Percentiles rank a stretch among this genome's conserved stretches.
phyloP scores from a whole-genome alignment of 1,139 yeast species.

The Kurtzmaniella natalensis region DNA sequence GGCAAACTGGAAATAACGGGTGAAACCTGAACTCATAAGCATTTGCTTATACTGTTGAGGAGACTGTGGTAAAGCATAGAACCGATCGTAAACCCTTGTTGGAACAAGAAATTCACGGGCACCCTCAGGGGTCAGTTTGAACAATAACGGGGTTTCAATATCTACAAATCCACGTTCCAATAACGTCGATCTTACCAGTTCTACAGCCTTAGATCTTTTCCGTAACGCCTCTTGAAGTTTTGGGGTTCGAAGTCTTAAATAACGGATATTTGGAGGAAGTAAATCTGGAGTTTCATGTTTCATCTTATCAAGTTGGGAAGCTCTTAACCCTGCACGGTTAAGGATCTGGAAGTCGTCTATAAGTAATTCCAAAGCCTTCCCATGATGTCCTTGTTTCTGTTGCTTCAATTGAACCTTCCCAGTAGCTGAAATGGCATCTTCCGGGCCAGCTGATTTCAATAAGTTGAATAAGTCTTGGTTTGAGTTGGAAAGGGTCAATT shows the following conservation, averaged over 20 bases:
- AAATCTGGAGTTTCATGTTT: slow-evolving; percentile 45
- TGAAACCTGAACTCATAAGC: slow-evolving; percentile 89
- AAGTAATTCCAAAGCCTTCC: slow-evolving; percentile 50
- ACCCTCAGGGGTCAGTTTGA: slow-evolving; percentile 97
- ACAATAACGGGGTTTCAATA: slow-evolving; percentile 86
- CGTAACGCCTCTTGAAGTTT: slow-evolving; percentile 56
- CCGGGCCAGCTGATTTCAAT: slow-evolving; percentile 52
- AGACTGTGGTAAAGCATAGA: slow-evolving; percentile 92
- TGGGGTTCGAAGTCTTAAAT: slow-evolving; percentile 69
- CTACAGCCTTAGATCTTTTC: slow-evolving; percentile 58
- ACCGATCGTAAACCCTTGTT: slow-evolving; percentile 57
- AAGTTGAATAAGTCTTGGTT: slow-evolving; percentile 30
- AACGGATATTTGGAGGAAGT: slow-evolving; percentile 77
- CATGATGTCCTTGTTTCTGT: slow-evolving; percentile 18
- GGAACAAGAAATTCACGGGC: slow-evolving; percentile 96
- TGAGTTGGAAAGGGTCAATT: slow-evolving; percentile 49
- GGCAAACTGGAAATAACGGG: slow-evolving; percentile 84
- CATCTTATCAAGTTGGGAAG: slow-evolving; percentile 66
- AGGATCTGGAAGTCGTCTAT: slow-evolving; percentile 51
- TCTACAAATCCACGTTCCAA: slow-evolving; percentile 58
- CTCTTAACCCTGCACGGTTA: slow-evolving; percentile 62
- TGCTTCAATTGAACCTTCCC: slow-evolving; percentile 47
- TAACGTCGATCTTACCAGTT: slow-evolving; percentile 49
- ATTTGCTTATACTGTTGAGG: slow-evolving; percentile 97
- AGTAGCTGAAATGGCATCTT: slow-evolving; percentile 70